These are phyloP conservation scores for Monosporascus sp. DNA, from an alignment of 2,329 filamentous ascomycete genomes.

Conservation along the genomic window DNA sequence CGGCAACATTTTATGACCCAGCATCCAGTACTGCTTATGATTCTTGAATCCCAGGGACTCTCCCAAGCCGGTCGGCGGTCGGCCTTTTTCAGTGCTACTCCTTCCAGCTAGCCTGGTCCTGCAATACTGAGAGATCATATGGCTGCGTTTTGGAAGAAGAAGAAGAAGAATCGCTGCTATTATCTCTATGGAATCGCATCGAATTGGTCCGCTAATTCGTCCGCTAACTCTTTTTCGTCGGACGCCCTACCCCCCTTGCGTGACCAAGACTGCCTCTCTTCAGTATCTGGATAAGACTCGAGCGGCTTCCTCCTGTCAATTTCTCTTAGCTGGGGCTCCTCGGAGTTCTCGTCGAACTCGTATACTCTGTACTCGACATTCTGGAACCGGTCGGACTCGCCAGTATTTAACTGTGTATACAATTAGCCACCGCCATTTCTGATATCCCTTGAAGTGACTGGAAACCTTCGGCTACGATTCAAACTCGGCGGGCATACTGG, in stretches of 20 bases:
- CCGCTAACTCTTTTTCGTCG: no score
- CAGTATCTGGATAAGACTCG: not conserved
- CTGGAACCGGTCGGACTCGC: constrained; percentile 7
- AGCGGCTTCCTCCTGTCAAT: constrained; percentile 1
- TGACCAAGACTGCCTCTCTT: no score
- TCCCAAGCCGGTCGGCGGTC: not conserved
- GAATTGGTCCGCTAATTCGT: no score
- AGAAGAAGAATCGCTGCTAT: no score
- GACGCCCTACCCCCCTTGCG: no score
- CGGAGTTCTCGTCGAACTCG: constrained; percentile 11
- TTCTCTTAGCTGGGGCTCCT: constrained; percentile 15
- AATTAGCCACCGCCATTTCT: not conserved
- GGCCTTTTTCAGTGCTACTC: no score
- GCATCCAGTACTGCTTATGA: not conserved
- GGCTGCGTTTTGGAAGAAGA: no score
- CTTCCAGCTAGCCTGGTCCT: no score
- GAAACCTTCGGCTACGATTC: not conserved
- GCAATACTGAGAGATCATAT: no score
- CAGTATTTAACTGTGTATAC: not conserved
- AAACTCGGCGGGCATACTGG: no score
- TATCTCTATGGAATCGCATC: no score
- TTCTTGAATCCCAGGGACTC: not conserved
- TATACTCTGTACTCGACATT: constrained; percentile 27
- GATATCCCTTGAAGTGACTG: not conserved
- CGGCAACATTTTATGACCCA: constrained; percentile 24